Conservation (phyloP, 345 rosid genomes). For the Schrenkiella parvula region DNA sequence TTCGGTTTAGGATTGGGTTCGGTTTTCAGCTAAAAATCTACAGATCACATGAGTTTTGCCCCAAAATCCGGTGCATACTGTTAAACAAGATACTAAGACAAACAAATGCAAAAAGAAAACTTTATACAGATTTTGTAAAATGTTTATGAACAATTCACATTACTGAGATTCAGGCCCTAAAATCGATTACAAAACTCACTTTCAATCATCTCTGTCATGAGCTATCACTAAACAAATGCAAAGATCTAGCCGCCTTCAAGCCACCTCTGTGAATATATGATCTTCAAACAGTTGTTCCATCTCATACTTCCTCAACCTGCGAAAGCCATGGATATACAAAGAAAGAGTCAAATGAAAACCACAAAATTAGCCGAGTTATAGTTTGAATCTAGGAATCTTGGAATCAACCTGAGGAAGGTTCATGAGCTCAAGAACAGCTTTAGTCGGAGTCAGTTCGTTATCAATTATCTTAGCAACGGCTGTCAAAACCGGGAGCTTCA, state of each 20-base stretch:
- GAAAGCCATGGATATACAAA: conserved; percentile 5
- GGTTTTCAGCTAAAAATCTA: background rate
- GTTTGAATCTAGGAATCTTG: background rate
- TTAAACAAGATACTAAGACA: background rate
- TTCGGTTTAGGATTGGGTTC: background rate
- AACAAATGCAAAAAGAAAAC: background rate
- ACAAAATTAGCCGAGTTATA: background rate
- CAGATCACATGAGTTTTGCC: too few relatives aligned
- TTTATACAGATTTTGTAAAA: conserved; percentile 20
- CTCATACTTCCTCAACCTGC: conserved; percentile 75
- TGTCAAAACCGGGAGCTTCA: conserved; percentile 86
- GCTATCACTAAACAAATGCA: conserved; percentile 21
- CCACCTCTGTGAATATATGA: conserved; percentile 5
- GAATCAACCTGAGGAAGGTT: conserved; percentile 69
- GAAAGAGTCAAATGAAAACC: background rate
- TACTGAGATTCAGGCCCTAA: conserved; percentile 12
- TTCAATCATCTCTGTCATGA: conserved; percentile 4
- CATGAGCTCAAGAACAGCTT: conserved; percentile 83
- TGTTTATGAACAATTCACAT: conserved; percentile 27
- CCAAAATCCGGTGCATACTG: too few relatives aligned
- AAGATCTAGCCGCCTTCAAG: conserved; percentile 12
- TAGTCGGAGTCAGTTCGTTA: conserved; percentile 76
- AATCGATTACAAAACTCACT: conserved; percentile 22
- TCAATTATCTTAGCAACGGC: conserved; percentile 92
- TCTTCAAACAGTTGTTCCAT: background rate